Conservation (phyloP, 2,329 filamentous ascomycete species). For the Nectriaceae sp. region DNA sequence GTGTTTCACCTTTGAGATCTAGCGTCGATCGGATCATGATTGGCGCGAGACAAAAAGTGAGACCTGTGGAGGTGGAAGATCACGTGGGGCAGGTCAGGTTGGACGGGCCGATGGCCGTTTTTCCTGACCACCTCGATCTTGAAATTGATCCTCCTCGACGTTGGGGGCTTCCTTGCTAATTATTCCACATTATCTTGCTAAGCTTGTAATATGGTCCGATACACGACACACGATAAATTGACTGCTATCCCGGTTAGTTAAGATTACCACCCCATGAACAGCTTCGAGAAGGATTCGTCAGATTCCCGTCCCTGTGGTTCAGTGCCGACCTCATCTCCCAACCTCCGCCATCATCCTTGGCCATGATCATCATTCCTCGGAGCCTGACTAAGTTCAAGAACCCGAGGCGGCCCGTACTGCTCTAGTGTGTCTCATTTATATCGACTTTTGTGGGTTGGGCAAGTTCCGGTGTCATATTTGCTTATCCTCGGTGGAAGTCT, state of each 20-base stretch:
- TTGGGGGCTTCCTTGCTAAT: neutral
- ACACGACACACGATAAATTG: neutral
- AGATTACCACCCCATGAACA: no score
- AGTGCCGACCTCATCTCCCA: neutral
- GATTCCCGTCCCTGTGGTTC: neutral
- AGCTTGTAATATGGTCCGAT: neutral
- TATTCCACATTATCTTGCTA: no score
- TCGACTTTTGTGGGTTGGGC: constrained; percentile 8
- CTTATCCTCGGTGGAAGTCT: neutral
- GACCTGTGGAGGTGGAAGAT: neutral
- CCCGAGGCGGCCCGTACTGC: constrained; percentile 6
- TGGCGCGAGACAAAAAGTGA: constrained; percentile 4
- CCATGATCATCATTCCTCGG: neutral
- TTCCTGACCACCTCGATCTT: neutral
- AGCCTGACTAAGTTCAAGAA: neutral
- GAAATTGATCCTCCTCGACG: neutral
- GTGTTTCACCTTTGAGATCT: constrained; percentile 15
- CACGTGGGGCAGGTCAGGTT: neutral
- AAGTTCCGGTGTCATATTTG: neutral
- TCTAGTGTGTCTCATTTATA: constrained; percentile 25
- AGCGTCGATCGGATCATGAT: constrained; percentile 12
- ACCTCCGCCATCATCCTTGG: neutral
- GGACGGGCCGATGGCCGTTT: neutral
- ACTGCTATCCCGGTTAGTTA: neutral
- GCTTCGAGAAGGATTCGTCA: no score